A percentile compares a stretch with the other conserved stretches of the same genome.
phyloP scores from a whole-genome alignment of 257 asterid genomes.

The Lantana camara region DNA sequence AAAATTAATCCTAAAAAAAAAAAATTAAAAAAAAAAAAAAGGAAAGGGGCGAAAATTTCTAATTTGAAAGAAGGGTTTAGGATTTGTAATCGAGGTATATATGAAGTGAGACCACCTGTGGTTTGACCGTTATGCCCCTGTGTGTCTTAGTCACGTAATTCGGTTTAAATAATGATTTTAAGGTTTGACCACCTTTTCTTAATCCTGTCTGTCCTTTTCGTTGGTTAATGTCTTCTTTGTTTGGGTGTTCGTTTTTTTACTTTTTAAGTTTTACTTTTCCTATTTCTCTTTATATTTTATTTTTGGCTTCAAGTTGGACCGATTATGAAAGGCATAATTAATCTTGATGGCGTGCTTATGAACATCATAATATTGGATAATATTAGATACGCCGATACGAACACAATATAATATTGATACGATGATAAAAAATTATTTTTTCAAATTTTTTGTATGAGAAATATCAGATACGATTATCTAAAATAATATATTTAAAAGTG shows the following conservation, averaged over 20 bases:
- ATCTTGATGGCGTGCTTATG: no score
- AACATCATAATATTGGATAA: no score
- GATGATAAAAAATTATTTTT: no score
- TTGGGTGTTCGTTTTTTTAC: background rate
- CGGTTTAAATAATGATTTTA: conserved; percentile 6
- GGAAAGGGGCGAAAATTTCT: no score
- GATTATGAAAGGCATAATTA: no score
- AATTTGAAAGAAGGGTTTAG: background rate
- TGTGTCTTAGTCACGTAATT: conserved; percentile 25
- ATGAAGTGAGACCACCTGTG: conserved; percentile 31
- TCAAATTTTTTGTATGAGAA: no score
- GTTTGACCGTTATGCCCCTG: conserved; percentile 38
- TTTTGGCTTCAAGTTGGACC: no score
- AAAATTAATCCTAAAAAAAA: conserved; percentile 3
- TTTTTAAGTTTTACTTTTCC: background rate
- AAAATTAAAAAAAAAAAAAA: background rate
- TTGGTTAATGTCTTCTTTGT: conserved; percentile 11
- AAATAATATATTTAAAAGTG: no score
- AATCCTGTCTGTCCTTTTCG: background rate
- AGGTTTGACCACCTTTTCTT: conserved; percentile 27
- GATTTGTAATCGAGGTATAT: background rate
- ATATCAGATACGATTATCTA: no score
- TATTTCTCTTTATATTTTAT: no score
- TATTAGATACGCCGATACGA: no score
- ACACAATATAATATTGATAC: no score